Conservation (phyloP, 352 stramenopile genomes). For the Phytophthora sansomeana region DNA sequence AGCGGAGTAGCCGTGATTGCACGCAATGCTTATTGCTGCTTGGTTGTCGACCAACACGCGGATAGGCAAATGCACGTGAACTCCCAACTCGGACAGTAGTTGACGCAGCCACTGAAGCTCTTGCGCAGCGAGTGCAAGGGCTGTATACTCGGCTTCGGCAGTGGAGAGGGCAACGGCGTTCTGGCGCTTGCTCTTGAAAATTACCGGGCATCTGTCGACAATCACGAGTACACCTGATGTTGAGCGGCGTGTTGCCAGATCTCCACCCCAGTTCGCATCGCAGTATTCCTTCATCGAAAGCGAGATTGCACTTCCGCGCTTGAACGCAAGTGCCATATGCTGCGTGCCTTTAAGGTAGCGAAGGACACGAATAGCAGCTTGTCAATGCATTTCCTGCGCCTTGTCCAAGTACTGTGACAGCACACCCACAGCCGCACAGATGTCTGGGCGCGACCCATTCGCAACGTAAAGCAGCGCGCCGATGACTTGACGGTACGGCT, state of each 20-base stretch:
- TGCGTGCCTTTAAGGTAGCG: slow-evolving; percentile 28
- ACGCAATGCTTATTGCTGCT: slow-evolving; percentile 5
- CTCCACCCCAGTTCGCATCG: slow-evolving; percentile 34
- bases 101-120: slow-evolving; percentile 29
- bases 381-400: slow-evolving; percentile 19
- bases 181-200: slow-evolving; percentile 37
- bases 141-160: slow-evolving; percentile 36
- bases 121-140: slow-evolving; percentile 17
- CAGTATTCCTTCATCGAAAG: no score
- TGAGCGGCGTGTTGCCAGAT: slow-evolving; percentile 12
- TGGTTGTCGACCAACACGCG: slow-evolving; percentile 1
- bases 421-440: slow-evolving; percentile 1
- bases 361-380: slow-evolving; percentile 19
- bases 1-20: neutral
- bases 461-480: slow-evolving; percentile 28
- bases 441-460: slow-evolving; percentile 22
- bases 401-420: slow-evolving; percentile 35
- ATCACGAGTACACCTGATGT: slow-evolving; percentile 33
- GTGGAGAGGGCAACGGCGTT: slow-evolving; percentile 18
- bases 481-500: slow-evolving; percentile 1
- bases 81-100: slow-evolving; percentile 14
- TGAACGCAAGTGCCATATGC: slow-evolving; percentile 1
- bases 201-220: slow-evolving; percentile 8
- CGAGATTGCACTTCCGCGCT: neutral
- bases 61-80: neutral